A percentile compares a stretch with the other conserved stretches of the same genome.
phyloP scores from a whole-genome alignment of 192 early-diverging fungal genomes.

The Funneliformis mosseae region DNA sequence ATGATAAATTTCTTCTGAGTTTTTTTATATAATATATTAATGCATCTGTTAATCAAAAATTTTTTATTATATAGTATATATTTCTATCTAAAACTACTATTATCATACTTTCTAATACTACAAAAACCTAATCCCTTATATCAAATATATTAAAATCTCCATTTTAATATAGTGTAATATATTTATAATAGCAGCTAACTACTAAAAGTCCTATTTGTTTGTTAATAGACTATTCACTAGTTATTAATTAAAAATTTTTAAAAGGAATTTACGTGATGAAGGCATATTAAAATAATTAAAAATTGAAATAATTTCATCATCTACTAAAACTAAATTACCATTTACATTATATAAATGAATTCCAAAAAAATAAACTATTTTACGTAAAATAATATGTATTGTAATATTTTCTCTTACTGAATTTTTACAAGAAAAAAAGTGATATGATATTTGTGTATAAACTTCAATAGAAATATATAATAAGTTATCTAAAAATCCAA shows the following conservation, averaged over 20 bases:
- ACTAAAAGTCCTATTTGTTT: too few species aligned
- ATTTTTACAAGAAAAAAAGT: neutral
- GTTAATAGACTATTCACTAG: too few species aligned
- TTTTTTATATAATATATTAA: too few species aligned
- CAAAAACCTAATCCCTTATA: too few species aligned
- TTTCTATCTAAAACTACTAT: too few species aligned
- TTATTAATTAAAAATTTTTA: neutral
- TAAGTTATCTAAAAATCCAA: neutral
- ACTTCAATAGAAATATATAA: neutral
- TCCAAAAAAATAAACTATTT: neutral
- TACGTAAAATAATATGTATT: neutral
- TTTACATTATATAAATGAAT: neutral
- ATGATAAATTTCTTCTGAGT: too few species aligned
- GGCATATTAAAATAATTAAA: neutral
- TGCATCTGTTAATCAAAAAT: too few species aligned
- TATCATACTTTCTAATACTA: too few species aligned
- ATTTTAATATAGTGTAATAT: too few species aligned
- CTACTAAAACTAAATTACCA: neutral
- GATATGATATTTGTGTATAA: neutral
- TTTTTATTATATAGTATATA: too few species aligned
- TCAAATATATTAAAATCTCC: too few species aligned
- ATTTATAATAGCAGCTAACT: too few species aligned
- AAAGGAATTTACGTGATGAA: neutral
- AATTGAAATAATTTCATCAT: neutral
- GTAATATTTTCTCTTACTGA: neutral